Conservation (phyloP, 495 filamentous ascomycete genomes). For the Tuber aestivum region DNA sequence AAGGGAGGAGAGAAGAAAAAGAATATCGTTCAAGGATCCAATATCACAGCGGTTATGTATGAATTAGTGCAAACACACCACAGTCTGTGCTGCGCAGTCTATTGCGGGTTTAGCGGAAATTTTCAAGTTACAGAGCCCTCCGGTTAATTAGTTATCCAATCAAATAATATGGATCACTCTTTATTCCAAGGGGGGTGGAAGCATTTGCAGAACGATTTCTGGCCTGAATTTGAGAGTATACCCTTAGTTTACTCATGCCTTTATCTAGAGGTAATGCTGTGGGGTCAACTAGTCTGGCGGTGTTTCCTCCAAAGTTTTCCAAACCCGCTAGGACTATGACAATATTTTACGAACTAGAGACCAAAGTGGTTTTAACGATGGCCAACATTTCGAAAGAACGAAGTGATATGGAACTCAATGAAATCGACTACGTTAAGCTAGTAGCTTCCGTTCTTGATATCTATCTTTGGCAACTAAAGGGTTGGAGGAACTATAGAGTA, state of each 20-base stretch:
- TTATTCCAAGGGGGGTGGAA: neutral
- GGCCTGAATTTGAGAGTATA: neutral
- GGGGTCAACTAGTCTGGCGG: neutral
- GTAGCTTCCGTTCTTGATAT: neutral
- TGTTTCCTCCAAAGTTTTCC: neutral
- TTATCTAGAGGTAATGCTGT: neutral
- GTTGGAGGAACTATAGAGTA: neutral
- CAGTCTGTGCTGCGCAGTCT: neutral
- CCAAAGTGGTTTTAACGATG: neutral
- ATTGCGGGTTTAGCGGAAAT: neutral
- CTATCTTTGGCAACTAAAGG: neutral
- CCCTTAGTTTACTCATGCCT: neutral
- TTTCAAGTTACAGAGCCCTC: neutral
- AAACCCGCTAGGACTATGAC: neutral
- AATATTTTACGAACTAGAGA: neutral
- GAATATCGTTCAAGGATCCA: neutral
- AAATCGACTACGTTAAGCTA: neutral
- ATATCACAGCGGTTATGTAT: neutral
- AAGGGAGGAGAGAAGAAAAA: neutral
- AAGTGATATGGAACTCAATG: neutral
- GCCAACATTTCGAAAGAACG: neutral
- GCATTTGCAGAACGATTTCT: neutral
- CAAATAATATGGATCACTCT: neutral
- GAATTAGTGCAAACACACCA: neutral
- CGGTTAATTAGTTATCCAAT: neutral